Conservation (phyloP, 306 rosid species). For the Pachyrhizus erosus region DNA sequence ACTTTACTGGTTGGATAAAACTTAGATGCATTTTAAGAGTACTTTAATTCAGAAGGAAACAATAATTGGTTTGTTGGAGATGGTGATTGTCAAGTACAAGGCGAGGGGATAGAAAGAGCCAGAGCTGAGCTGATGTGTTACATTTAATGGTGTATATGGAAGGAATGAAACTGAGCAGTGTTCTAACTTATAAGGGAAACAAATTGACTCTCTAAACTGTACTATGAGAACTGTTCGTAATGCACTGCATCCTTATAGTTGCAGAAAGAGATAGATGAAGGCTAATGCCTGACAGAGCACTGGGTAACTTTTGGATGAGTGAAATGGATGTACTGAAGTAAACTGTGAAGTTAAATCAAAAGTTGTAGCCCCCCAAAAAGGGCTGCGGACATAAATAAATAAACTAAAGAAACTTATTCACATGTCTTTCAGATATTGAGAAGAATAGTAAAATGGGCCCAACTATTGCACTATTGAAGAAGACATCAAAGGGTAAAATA, state of each 20-base stretch:
- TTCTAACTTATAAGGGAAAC: not conserved
- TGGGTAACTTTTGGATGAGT: not conserved
- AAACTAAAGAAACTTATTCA: not conserved
- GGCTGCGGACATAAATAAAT: not conserved
- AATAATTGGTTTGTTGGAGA: conserved; percentile 2
- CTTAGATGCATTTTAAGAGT: not conserved
- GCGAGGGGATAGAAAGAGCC: conserved; percentile 8
- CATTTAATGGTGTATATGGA: not conserved
- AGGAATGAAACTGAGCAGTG: not conserved
- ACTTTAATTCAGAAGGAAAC: not conserved
- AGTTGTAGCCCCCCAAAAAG: not conserved
- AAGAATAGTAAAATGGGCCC: not conserved
- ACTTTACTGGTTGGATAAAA: not conserved
- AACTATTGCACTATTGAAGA: not conserved
- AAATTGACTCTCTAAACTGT: not conserved
- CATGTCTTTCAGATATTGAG: not conserved
- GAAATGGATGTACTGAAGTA: not conserved
- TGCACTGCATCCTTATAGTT: not conserved
- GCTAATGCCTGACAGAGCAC: not conserved
- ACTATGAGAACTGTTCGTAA: not conserved
- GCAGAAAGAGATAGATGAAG: not conserved
- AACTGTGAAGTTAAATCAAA: not conserved
- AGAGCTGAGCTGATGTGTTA: not conserved
- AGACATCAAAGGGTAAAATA: not conserved
- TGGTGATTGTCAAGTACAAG: not conserved